phyloP scores from a whole-genome alignment of 73 alveolate species.

The Stentor roeselii region DNA sequence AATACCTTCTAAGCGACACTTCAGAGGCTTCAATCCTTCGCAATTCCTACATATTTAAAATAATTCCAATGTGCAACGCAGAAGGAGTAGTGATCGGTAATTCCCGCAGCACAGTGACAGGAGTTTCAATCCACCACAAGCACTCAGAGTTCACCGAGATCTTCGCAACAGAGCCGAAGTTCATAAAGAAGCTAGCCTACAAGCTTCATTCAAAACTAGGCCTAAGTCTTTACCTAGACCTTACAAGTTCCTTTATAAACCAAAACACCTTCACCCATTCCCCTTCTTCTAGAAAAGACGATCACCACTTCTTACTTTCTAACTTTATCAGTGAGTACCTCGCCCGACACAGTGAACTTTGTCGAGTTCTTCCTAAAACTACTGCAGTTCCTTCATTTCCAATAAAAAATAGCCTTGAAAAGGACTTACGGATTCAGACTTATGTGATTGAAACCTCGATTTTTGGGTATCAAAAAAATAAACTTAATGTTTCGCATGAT shows the following conservation, averaged over 20 bases:
- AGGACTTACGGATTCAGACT: not conserved
- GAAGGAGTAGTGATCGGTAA: conserved; percentile 97
- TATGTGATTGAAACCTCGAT: not conserved
- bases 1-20: not conserved
- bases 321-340: not conserved
- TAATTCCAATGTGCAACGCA: conserved; percentile 94
- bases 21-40: not conserved
- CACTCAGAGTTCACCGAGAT: not conserved
- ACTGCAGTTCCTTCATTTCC: not conserved
- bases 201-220: not conserved
- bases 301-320: not conserved
- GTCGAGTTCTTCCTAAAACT: not conserved
- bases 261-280: not conserved
- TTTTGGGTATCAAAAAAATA: not conserved
- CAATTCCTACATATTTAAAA: conserved; percentile 39
- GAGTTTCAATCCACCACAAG: conserved; percentile 25
- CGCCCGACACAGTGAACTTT: not conserved
- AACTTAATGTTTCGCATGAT: not conserved
- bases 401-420: not conserved
- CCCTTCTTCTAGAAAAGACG: not conserved
- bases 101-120: conserved; percentile 89
- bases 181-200: not conserved
- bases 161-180: not conserved
- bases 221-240: not conserved
- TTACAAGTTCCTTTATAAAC: not conserved